A percentile compares a stretch with the other conserved stretches of the same genome.
phyloP scores from a whole-genome alignment of 345 rosid genomes.

The Salix dunnii region DNA sequence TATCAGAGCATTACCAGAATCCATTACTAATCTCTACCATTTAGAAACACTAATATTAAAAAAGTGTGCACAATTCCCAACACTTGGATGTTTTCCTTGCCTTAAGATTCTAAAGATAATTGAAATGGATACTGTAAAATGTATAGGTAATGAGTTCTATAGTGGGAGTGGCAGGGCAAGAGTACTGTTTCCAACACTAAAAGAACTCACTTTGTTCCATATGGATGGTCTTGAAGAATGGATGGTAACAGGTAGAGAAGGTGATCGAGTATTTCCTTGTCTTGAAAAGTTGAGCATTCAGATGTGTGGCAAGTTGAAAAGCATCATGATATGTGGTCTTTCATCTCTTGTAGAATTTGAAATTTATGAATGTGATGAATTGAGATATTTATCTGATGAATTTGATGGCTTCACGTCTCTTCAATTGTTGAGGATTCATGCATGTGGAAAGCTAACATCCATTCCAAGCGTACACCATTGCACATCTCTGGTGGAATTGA shows the following conservation, averaged over 20 bases:
- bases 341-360: not conserved
- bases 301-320: not conserved
- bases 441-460: not conserved
- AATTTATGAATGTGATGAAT: not conserved
- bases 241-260: not conserved
- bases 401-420: slow-evolving; percentile 1
- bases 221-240: slow-evolving; percentile 13
- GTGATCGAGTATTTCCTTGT: slow-evolving; percentile 11
- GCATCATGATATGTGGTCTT: not conserved
- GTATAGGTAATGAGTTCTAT: too few species aligned
- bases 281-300: slow-evolving; percentile 4
- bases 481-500: not conserved
- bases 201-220: not conserved
- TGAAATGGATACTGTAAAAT: too few species aligned
- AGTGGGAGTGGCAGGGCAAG: too few species aligned
- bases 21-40: slow-evolving; percentile 6
- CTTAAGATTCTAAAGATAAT: too few species aligned
- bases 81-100: too few species aligned
- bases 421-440: not conserved
- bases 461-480: not conserved
- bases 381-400: not conserved
- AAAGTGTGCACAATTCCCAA: too few species aligned
- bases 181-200: slow-evolving; percentile 13
- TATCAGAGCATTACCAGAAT: not conserved
- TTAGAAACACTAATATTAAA: slow-evolving; percentile 8